Evolutionary conservation across 768 basidiomycete genomes (phyloP), one percentile per base, ranked within the genome.

Genomic region (Mycena floridula): DNA sequence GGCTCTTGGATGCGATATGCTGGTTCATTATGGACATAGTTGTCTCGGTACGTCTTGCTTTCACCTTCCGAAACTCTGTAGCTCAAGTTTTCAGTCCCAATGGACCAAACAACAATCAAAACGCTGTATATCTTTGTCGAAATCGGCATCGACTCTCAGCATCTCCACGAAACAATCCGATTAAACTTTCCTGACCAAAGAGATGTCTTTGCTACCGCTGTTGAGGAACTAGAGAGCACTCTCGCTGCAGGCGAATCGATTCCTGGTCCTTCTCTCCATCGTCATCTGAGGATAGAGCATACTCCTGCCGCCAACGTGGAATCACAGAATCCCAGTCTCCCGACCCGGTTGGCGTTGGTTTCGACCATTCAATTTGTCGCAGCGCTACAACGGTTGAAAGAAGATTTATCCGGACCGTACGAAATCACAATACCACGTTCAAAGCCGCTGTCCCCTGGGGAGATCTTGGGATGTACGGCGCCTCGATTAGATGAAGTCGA

Each of bases 81-180:
- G n/a, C n/a, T n/a, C n/a, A 36, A 22, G 23, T 7, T 26, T 15
- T 30, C 37, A 96, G 96, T 99, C 5, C 96, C 96, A 0, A 91
- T 97, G 63, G 89, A 94, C 55, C 85, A 90, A 52, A 97, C 93
- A 0, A 77, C 78, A 3, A 86, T 98, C 59, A 96, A 90, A 58
- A 97, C 95, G 0, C 81, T 99, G 16, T 99, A 99, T 58, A 77
- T 99, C 44, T 99, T 99, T 56, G 96, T 99, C 21, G 96, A 99
- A 63, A 98, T 99, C 50, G 76, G 79, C 12, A 91, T 99, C 55
- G 96, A 99, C 62, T 81, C 87, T 0, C 51, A 64, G 0, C 96
- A 99, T 63, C 77, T 98, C 25, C 69, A 71, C 3, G 77, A 90
- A 53, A 89, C 94, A 1, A 74, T 99, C 47, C 81, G 93, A 11